Evolutionary conservation across 225 moss, liverwort and hornwort genomes (phyloP).

Genomic region (Polytrichum formosum): DNA sequence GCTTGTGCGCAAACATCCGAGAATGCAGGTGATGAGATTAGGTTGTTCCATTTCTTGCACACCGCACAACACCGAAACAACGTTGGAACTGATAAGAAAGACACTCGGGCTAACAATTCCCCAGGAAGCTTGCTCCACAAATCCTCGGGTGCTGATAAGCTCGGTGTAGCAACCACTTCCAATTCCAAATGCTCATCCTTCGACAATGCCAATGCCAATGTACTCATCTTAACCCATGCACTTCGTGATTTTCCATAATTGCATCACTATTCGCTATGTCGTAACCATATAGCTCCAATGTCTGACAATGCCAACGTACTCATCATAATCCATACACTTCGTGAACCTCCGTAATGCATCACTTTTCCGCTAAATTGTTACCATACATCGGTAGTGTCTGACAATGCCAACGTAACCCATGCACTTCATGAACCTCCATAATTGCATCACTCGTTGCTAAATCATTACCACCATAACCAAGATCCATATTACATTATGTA

Average conservation of each 20-base stretch:
- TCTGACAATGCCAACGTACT: too few species aligned
- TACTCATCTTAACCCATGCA: not conserved
- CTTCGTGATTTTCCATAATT: not conserved
- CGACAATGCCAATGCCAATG: not conserved
- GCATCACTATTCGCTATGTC: not conserved
- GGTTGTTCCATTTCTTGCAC: constrained; percentile 31
- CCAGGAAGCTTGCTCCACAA: constrained; percentile 36
- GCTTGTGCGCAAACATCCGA: constrained; percentile 22
- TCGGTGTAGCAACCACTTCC: not conserved
- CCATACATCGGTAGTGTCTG: too few species aligned
- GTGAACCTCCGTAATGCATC: too few species aligned
- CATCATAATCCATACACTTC: too few species aligned
- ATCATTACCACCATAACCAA: too few species aligned
- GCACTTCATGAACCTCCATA: too few species aligned
- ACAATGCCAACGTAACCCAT: too few species aligned
- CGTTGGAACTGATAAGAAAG: constrained; percentile 20
- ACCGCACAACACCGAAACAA: constrained; percentile 29
- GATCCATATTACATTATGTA: too few species aligned
- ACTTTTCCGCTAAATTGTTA: too few species aligned
- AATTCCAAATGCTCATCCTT: not conserved
- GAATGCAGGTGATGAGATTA: constrained; percentile 27
- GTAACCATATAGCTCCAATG: too few species aligned
- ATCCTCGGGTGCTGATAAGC: not conserved
- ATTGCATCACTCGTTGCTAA: too few species aligned
- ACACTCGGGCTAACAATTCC: constrained; percentile 21